A percentile compares a stretch with the other conserved stretches of the same genome.
phyloP scores from a whole-genome alignment of 768 basidiomycete genomes.

The Tubosaeta sp. region DNA sequence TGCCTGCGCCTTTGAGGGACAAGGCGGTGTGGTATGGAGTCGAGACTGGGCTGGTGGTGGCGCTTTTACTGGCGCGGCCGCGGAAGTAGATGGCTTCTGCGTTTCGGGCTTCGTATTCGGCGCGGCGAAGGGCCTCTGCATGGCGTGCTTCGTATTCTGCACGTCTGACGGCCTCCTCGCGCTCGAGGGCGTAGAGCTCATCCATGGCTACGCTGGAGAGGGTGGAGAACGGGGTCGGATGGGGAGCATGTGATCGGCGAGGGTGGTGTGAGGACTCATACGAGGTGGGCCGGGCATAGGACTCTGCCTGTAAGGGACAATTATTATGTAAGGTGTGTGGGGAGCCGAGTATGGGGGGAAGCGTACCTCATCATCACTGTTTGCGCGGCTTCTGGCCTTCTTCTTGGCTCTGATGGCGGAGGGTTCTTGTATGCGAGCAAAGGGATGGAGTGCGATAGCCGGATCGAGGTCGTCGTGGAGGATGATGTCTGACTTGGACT shows the following conservation, averaged over 20 bases:
- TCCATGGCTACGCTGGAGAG: constrained; percentile 79
- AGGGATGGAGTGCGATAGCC: constrained; percentile 23
- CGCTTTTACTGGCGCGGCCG: constrained; percentile 52
- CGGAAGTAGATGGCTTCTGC: constrained; percentile 41
- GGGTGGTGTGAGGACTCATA: constrained; percentile 36
- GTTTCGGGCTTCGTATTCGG: constrained; percentile 55
- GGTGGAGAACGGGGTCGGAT: constrained; percentile 56
- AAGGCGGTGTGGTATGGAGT: constrained; percentile 34
- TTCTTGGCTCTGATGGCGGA: constrained; percentile 51
- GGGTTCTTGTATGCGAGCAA: constrained; percentile 20
- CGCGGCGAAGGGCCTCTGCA: constrained; percentile 62
- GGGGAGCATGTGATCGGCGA: constrained; percentile 29
- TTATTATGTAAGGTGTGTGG: constrained; percentile 28
- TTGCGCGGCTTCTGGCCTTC: constrained; percentile 74
- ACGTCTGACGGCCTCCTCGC: constrained; percentile 74
- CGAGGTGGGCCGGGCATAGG: constrained; percentile 56
- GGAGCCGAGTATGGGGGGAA: constrained; percentile 18
- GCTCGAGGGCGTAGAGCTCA: constrained; percentile 86
- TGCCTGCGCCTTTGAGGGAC: constrained; percentile 19
- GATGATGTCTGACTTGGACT: constrained; percentile 25
- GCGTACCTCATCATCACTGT: constrained; percentile 81
- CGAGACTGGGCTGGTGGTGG: constrained; percentile 61
- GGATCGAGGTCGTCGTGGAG: constrained; percentile 24
- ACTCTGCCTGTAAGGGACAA: constrained; percentile 39
- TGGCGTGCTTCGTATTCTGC: constrained; percentile 84